phyloP scores from a whole-genome alignment of 2,329 filamentous ascomycete genomes.

The Paecilomyces formosus region DNA sequence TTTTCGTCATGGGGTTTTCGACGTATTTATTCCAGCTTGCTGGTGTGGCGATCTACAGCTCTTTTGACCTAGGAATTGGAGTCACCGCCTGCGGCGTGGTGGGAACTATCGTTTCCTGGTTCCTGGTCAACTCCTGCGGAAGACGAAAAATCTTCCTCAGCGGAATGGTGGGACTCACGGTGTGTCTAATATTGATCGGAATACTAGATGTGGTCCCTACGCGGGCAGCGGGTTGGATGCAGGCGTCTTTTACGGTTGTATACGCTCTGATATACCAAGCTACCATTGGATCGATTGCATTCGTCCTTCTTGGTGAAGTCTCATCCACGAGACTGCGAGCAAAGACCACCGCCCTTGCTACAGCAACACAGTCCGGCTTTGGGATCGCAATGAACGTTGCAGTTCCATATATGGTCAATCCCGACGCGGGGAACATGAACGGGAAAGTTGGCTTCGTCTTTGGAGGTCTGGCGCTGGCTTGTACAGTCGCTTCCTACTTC shows the following conservation, averaged over 20 bases:
- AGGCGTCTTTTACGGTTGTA: slow-evolving; percentile 29
- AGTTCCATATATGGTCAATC: slow-evolving; percentile 35
- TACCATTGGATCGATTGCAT: slow-evolving; percentile 36
- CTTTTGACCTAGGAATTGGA: slow-evolving; percentile 29
- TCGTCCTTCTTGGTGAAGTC: slow-evolving; percentile 42
- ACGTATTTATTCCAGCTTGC: slow-evolving; percentile 42
- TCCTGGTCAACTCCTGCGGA: slow-evolving; percentile 23
- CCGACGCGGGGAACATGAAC: slow-evolving; percentile 16
- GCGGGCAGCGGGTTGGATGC: slow-evolving; percentile 24
- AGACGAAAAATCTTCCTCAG: slow-evolving; percentile 23
- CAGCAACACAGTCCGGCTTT: slow-evolving; percentile 30
- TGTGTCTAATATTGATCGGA: slow-evolving; percentile 27
- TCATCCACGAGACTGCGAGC: slow-evolving; percentile 35
- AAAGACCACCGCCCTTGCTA: slow-evolving; percentile 39
- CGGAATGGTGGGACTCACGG: slow-evolving; percentile 23
- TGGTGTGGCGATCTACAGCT: slow-evolving; percentile 19
- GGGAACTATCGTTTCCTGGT: slow-evolving; percentile 27
- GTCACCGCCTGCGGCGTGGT: slow-evolving; percentile 28
- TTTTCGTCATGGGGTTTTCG: slow-evolving; percentile 37
- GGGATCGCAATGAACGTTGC: slow-evolving; percentile 34
- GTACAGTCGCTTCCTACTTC: slow-evolving; percentile 4
- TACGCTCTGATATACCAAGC: slow-evolving; percentile 34
- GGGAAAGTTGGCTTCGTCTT: slow-evolving; percentile 25
- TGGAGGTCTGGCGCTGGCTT: slow-evolving; percentile 8
- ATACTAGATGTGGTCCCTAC: slow-evolving; percentile 27